These are phyloP conservation scores for Penicillium thymicola DNA, from an alignment of 2,329 filamentous ascomycete species.

Conservation along the genomic window DNA sequence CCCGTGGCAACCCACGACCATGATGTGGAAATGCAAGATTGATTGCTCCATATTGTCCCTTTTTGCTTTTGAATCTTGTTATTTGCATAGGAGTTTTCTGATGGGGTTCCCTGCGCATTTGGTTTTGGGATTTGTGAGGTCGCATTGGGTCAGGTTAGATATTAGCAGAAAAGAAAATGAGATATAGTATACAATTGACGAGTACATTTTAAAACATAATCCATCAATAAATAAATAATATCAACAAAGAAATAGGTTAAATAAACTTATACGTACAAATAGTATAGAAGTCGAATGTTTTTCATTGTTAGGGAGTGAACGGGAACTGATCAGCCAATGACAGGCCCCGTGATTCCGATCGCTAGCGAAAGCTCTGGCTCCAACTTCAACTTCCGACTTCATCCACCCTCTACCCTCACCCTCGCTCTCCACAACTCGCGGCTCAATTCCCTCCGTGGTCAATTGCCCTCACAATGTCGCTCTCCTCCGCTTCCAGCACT, in stretches of 20 bases:
- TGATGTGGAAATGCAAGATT: slow-evolving; percentile 58
- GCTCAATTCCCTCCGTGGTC: slow-evolving; percentile 33
- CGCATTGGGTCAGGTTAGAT: slow-evolving; percentile 15
- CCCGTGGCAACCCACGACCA: slow-evolving; percentile 41
- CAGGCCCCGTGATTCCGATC: slow-evolving; percentile 41
- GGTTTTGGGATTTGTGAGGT: slow-evolving; percentile 11
- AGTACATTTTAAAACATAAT: background rate
- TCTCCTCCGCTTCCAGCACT: slow-evolving; percentile 65
- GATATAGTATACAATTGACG: background rate
- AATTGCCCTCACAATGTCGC: slow-evolving; percentile 41
- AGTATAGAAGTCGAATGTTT: slow-evolving; percentile 2
- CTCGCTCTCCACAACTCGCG: slow-evolving; percentile 34
- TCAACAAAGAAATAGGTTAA: background rate
- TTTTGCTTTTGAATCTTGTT: slow-evolving; percentile 12
- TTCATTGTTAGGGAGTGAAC: slow-evolving; percentile 14
- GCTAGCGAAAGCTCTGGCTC: slow-evolving; percentile 42
- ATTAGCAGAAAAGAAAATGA: background rate
- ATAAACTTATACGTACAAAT: too few relatives aligned
- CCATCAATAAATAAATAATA: background rate
- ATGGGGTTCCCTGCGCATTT: slow-evolving; percentile 7
- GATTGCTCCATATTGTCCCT: background rate
- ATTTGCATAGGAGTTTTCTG: slow-evolving; percentile 23
- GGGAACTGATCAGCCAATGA: slow-evolving; percentile 37
- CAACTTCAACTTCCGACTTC: slow-evolving; percentile 40
- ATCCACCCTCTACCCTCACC: slow-evolving; percentile 34